A percentile compares a stretch with the other conserved stretches of the same genome.
phyloP scores from a whole-genome alignment of 2,329 filamentous ascomycete species.

The Huntiella abstrusa region DNA sequence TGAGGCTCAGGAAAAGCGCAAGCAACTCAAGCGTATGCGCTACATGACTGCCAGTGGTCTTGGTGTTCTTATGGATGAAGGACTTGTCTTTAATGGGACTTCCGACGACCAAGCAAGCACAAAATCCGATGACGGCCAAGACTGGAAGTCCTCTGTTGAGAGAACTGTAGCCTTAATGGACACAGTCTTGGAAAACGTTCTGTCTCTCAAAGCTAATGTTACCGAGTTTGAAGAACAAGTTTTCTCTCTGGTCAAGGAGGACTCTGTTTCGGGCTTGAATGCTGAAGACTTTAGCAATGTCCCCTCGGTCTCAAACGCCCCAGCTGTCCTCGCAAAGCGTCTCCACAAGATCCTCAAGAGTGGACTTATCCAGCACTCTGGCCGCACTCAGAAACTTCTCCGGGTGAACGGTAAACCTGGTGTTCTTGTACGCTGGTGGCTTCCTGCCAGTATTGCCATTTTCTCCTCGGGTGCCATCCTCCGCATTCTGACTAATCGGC shows the following conservation, averaged over 20 bases:
- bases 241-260: slow-evolving; percentile 42
- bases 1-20: slow-evolving; percentile 58
- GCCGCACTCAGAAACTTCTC: slow-evolving; percentile 35
- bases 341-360: slow-evolving; percentile 49
- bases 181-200: slow-evolving; percentile 57
- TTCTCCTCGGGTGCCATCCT: slow-evolving; percentile 78
- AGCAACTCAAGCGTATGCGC: slow-evolving; percentile 49
- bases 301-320: slow-evolving; percentile 24
- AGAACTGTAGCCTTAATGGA: slow-evolving; percentile 74
- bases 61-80: slow-evolving; percentile 74
- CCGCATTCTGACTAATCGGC: slow-evolving; percentile 53
- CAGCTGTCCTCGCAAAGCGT: slow-evolving; percentile 43
- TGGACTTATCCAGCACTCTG: slow-evolving; percentile 48
- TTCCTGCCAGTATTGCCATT: slow-evolving; percentile 51
- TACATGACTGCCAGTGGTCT: slow-evolving; percentile 72
- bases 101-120: slow-evolving; percentile 20
- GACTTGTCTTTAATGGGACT: slow-evolving; percentile 47
- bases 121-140: slow-evolving; percentile 23
- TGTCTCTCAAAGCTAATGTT: slow-evolving; percentile 41
- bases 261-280: slow-evolving; percentile 37
- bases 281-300: slow-evolving; percentile 20
- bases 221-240: slow-evolving; percentile 47
- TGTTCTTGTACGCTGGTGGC: slow-evolving; percentile 66
- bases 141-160: slow-evolving; percentile 55
- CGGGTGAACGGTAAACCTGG: slow-evolving; percentile 57